Base-by-base conservation (phyloP, 495 filamentous ascomycete genomes). In the Pyrenula aspistea region DNA sequence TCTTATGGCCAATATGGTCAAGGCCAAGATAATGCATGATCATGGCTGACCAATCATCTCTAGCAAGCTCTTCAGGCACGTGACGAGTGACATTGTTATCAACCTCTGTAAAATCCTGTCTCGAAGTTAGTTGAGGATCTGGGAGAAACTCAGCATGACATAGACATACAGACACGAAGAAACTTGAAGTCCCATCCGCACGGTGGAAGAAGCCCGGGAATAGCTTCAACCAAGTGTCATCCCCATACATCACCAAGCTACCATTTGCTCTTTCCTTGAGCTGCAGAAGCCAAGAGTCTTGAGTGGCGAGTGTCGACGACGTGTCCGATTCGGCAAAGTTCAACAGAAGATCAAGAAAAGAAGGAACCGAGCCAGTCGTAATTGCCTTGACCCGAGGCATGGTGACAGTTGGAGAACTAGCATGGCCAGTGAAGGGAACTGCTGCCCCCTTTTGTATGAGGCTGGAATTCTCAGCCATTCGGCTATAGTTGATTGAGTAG, bases 331-430 rank as follows among this genome's bases (percentile, higher is more conserved):
- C 92, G 55, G 92, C 89, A 66, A 99, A 89, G 65, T 95, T 99
- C 48, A 99, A 80, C 54, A 99, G 92, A 22, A 96, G 88, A 69
- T 99, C 93, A 24, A 96, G 81, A 67, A 99, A 99, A 1, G 92
- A 95, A 10, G 93, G 93, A 51, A 95, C 89, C 2, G 91, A 95
- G 52, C 93, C 93, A 2, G 94, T 97, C 2, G 93, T 97, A 53
- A 99, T 90, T 20, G 94, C 91, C 71, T 99, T 99, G 60, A 99
- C 80, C 24, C 93, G 84, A 55, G 93, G 93, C 94, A 99, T 96
- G 22, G 93, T 99, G 60, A 99, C 92, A 15, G 93, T 99, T 10
- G 93, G 93, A 49, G 94, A 88, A 10, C 86, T 86, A n/a, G 93
- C 93, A 79, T 95, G 87, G 23, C 91, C 92, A 15, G 93, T 97